A percentile compares a stretch with the other conserved stretches of the same genome.
These are phyloP conservation scores for Allantophomopsis cytisporea DNA, from an alignment of 2,329 filamentous ascomycete genomes.

Conservation along the genomic window DNA sequence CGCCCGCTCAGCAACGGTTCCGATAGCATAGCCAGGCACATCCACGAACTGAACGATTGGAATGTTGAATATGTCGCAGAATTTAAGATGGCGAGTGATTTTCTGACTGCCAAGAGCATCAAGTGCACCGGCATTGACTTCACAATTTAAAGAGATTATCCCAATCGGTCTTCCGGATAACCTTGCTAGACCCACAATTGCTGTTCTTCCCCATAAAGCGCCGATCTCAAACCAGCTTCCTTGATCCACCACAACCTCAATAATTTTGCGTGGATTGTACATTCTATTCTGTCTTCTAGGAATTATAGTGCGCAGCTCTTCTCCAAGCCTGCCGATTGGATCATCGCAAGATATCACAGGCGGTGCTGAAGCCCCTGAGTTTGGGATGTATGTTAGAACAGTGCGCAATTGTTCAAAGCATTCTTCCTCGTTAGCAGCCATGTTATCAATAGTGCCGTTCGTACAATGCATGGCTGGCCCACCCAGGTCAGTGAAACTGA, in stretches of 20 bases:
- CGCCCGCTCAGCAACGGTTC: slow-evolving; percentile 45
- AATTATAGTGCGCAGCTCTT: slow-evolving; percentile 37
- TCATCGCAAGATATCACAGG: slow-evolving; percentile 32
- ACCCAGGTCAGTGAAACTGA: slow-evolving; percentile 43
- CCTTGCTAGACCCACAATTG: slow-evolving; percentile 45
- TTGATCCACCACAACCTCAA: slow-evolving; percentile 39
- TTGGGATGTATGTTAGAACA: slow-evolving; percentile 42
- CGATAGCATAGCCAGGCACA: slow-evolving; percentile 48
- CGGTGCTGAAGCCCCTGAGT: slow-evolving; percentile 39
- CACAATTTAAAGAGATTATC: slow-evolving; percentile 44
- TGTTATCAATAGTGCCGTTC: slow-evolving; percentile 53
- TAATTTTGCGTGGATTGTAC: slow-evolving; percentile 45
- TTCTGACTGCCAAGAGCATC: slow-evolving; percentile 49
- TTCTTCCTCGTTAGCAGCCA: slow-evolving; percentile 43
- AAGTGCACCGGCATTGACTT: slow-evolving; percentile 45
- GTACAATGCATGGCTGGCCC: slow-evolving; percentile 47
- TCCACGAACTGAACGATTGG: slow-evolving; percentile 51
- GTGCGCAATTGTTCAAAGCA: slow-evolving; percentile 47
- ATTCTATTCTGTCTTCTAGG: slow-evolving; percentile 42
- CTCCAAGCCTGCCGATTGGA: slow-evolving; percentile 30
- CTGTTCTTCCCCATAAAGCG: slow-evolving; percentile 44
- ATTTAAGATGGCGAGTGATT: slow-evolving; percentile 42
- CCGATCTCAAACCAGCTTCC: slow-evolving; percentile 52
- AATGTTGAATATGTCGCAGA: slow-evolving; percentile 52
- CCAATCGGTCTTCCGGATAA: slow-evolving; percentile 42